Conservation (phyloP, 805 yeast species). For the Tetrapisispora arboricola region DNA sequence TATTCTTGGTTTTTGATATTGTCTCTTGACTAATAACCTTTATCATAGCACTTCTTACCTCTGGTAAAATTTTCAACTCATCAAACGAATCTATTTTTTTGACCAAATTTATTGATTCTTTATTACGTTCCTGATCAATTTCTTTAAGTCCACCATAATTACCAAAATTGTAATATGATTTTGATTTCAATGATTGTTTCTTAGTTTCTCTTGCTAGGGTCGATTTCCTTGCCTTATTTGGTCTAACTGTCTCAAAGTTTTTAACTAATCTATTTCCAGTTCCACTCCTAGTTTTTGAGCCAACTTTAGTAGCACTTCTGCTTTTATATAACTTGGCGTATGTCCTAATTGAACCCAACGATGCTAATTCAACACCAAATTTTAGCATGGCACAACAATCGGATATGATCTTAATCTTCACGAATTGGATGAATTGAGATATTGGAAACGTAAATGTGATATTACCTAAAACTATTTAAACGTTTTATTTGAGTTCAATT, state of each 20-base stretch:
- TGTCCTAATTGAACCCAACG: too few species aligned
- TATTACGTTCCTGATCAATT: slow-evolving; percentile 27
- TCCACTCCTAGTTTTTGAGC: too few species aligned
- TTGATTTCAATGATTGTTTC: background rate
- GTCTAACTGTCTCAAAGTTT: background rate
- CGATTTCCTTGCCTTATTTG: background rate
- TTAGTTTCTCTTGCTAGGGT: background rate
- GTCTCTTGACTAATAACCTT: slow-evolving; percentile 42
- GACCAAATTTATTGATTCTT: slow-evolving; percentile 31
- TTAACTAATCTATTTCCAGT: background rate
- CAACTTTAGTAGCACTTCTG: too few species aligned
- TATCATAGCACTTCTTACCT: slow-evolving; percentile 50
- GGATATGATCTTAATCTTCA: too few species aligned
- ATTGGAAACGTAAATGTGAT: too few species aligned
- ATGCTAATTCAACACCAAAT: too few species aligned
- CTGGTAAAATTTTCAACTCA: slow-evolving; percentile 57
- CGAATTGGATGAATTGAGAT: too few species aligned
- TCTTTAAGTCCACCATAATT: slow-evolving; percentile 38
- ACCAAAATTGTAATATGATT: slow-evolving; percentile 29
- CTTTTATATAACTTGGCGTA: too few species aligned
- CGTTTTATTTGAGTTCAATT: too few species aligned
- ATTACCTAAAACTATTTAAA: too few species aligned
- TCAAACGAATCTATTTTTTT: slow-evolving; percentile 51
- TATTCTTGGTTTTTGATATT: slow-evolving; percentile 23
- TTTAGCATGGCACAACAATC: too few species aligned